phyloP scores from a whole-genome alignment of 805 yeast species.

The Pichia gijzeniarum region DNA sequence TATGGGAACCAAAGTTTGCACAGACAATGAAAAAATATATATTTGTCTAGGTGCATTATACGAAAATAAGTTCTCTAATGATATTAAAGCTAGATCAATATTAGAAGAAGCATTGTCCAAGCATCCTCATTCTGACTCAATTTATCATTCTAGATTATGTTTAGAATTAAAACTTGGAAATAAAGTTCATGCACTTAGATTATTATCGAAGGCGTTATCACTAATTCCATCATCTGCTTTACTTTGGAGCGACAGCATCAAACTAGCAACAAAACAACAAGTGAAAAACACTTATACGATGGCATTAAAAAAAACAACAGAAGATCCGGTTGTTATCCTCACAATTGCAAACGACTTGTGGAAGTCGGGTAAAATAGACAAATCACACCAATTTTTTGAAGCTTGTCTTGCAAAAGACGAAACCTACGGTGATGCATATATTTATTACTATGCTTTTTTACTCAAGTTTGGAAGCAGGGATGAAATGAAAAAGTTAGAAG shows the following conservation, averaged over 20 bases:
- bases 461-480: slow-evolving; percentile 33
- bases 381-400: slow-evolving; percentile 70
- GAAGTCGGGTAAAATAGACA: slow-evolving; percentile 53
- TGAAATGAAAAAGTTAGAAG: slow-evolving; percentile 33
- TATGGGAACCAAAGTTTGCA: slow-evolving; percentile 44
- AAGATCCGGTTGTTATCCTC: slow-evolving; percentile 50
- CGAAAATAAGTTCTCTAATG: slow-evolving; percentile 33
- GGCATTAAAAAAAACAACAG: slow-evolving; percentile 63
- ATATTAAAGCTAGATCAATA: slow-evolving; percentile 60
- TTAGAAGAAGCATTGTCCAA: slow-evolving; percentile 59
- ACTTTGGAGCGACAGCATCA: slow-evolving; percentile 62
- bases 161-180: slow-evolving; percentile 52
- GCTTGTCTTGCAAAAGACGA: slow-evolving; percentile 47
- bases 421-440: slow-evolving; percentile 73
- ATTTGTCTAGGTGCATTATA: slow-evolving; percentile 42
- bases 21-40: slow-evolving; percentile 48
- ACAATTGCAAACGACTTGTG: slow-evolving; percentile 65
- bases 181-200: slow-evolving; percentile 42
- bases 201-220: slow-evolving; percentile 54
- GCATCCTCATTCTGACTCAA: slow-evolving; percentile 40
- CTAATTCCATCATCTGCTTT: slow-evolving; percentile 50
- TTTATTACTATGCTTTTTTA: slow-evolving; percentile 49
- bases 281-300: slow-evolving; percentile 55
- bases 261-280: slow-evolving; percentile 34
- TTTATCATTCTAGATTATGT: slow-evolving; percentile 53